These are phyloP conservation scores for Sphaerulina vaccinii DNA, from an alignment of 2,329 filamentous ascomycete species.

Conservation along the genomic window DNA sequence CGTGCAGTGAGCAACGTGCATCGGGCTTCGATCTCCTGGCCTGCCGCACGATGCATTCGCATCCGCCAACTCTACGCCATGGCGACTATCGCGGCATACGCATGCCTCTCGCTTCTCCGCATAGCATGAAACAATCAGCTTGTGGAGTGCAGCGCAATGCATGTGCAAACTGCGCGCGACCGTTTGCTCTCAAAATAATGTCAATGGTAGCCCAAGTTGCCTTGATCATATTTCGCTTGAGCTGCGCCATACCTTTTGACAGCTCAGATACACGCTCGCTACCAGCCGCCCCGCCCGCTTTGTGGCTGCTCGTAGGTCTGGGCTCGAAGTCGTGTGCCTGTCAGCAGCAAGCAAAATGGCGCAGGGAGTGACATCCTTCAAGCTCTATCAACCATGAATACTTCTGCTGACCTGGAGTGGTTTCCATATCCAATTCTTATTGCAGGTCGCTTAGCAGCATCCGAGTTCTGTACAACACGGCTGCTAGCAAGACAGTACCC, in stretches of 20 bases:
- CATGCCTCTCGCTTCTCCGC: background rate
- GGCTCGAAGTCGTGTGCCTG: background rate
- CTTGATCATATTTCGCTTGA: slow-evolving; percentile 4
- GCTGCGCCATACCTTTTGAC: slow-evolving; percentile 6
- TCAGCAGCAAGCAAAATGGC: background rate
- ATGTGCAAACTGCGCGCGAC: background rate
- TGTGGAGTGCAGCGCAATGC: background rate
- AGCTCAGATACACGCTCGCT: slow-evolving; percentile 5
- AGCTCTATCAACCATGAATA: background rate
- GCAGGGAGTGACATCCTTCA: background rate
- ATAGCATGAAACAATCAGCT: background rate
- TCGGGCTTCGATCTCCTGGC: background rate
- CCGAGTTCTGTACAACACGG: background rate
- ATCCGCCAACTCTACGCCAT: background rate
- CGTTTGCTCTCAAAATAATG: background rate
- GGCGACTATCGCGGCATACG: too few relatives aligned
- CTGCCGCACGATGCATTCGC: background rate
- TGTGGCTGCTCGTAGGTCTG: background rate
- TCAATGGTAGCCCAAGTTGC: background rate
- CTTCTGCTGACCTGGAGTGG: background rate
- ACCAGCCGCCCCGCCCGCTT: background rate
- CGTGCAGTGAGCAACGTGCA: background rate
- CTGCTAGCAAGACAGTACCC: background rate
- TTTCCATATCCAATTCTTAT: background rate
- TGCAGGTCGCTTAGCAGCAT: background rate